Evolutionary conservation across 441 rosid species (phyloP), one percentile per base, ranked within the genome.

Genomic region (Erodium trifolium): DNA sequence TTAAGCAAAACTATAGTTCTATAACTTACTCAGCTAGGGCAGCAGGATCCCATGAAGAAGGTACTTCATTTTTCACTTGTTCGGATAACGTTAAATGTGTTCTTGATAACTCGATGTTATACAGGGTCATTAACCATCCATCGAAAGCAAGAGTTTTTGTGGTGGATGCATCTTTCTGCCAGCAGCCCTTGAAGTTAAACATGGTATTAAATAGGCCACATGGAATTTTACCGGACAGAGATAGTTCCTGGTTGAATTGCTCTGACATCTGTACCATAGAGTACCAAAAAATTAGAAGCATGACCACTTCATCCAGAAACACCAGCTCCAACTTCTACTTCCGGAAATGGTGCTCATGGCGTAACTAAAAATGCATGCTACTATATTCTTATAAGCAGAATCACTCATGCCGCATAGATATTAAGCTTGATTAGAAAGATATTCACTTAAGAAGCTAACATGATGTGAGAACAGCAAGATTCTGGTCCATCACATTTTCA

Each of bases 91-190:
- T 75, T 13, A 93, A 3, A 17, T 85, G 88, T 16, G 91, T 78
- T 78, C 97, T 83, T 66, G 79, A 89, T 72, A 93, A 77, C 83
- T 87, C 97, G 14, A 89, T 82, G 79, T 85, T 87, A 67, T 91
- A 93, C 75, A 93, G 82, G 11, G 86, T 83, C 67, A 91, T 87
- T 72, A 87, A 87, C 93, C 95, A 93, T 66, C 99, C 99, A 80
- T 93, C 99, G 53, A 83, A 86, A 73, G 93, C 88, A 8, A 93
- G 81, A 68, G 72, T 78, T 79, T 88, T 91, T 0, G 73, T 77
- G 2, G 84, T 49, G 39, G 82, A 73, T 55, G 97, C 96, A 69
- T 93, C 99, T 79, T 86, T 88, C 70, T 80, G 96, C 99, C 99
- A 93, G 64, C 83, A 76, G 60, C 79, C 78, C 60, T 60, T 87